Evolutionary conservation across 2,329 filamentous ascomycete species (phyloP).

Genomic region (Cytospora paraplurivora): DNA sequence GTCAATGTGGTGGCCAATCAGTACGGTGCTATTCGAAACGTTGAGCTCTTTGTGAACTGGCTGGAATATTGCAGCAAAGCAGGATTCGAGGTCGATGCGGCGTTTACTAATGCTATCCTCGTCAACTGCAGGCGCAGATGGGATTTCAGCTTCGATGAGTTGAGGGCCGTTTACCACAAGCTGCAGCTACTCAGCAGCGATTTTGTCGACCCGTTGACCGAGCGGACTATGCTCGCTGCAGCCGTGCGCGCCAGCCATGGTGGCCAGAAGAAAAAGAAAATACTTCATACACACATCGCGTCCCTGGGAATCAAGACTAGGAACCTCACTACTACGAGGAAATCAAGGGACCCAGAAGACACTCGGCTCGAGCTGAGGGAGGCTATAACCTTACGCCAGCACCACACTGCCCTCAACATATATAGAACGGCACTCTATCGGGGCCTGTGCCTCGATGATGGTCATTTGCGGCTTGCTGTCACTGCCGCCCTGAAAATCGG

Average conservation of each 20-base stretch:
- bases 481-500: slow-evolving; percentile 43
- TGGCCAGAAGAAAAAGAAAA: slow-evolving; percentile 8
- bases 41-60: slow-evolving; percentile 44
- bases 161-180: slow-evolving; percentile 40
- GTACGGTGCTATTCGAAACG: slow-evolving; percentile 45
- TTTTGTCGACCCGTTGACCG: slow-evolving; percentile 43
- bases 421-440: slow-evolving; percentile 42
- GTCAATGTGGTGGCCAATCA: slow-evolving; percentile 48
- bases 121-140: slow-evolving; percentile 42
- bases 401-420: slow-evolving; percentile 31
- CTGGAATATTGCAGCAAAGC: slow-evolving; percentile 41
- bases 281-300: slow-evolving; percentile 18
- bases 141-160: slow-evolving; percentile 41
- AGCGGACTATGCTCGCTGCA: slow-evolving; percentile 29
- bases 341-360: slow-evolving; percentile 4
- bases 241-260: slow-evolving; percentile 15
- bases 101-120: slow-evolving; percentile 45
- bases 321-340: slow-evolving; percentile 4
- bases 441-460: slow-evolving; percentile 42
- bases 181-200: slow-evolving; percentile 38
- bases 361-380: slow-evolving; percentile 24
- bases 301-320: slow-evolving; percentile 14
- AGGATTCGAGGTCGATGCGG: slow-evolving; percentile 41
- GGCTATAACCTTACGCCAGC: slow-evolving; percentile 15
- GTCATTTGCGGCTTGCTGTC: slow-evolving; percentile 52